Evolutionary conservation across 805 yeast species (phyloP).

Genomic region (Lipomyces yamanashiensis): DNA sequence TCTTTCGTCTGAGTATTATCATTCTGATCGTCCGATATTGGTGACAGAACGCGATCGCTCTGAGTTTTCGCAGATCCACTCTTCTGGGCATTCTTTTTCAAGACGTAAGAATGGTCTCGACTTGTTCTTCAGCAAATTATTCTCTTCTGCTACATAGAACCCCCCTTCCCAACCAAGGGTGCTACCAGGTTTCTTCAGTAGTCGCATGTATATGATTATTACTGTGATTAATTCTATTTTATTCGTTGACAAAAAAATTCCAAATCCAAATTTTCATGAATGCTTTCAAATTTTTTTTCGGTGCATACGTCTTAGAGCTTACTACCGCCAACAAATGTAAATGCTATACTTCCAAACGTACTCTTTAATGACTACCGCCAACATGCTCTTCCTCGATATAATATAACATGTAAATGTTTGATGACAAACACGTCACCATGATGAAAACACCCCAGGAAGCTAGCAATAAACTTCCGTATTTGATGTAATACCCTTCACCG

Average conservation of each 20-base stretch:
- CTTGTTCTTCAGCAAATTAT: too few relatives aligned
- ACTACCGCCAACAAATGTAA: neutral
- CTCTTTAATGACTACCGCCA: neutral
- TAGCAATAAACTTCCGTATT: constrained; percentile 59
- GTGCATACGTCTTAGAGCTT: neutral
- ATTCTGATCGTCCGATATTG: too few relatives aligned
- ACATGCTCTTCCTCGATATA: constrained; percentile 17
- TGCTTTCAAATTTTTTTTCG: too few relatives aligned
- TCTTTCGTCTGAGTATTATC: neutral
- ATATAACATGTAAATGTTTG: constrained; percentile 40
- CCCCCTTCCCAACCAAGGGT: too few relatives aligned
- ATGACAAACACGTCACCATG: constrained; percentile 66
- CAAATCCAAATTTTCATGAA: too few relatives aligned
- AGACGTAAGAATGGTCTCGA: neutral
- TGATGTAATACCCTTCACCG: constrained; percentile 41
- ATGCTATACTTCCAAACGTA: neutral
- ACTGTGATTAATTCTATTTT: too few relatives aligned
- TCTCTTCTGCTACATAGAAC: too few relatives aligned
- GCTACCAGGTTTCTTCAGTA: too few relatives aligned
- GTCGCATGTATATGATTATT: too few relatives aligned
- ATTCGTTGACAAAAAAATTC: too few relatives aligned
- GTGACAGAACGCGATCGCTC: too few relatives aligned
- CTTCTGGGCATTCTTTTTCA: neutral
- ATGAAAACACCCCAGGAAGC: constrained; percentile 71
- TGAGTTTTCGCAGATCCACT: too few relatives aligned